phyloP scores from a whole-genome alignment of 164 flowering plant species.

The Magnolia sinica region DNA sequence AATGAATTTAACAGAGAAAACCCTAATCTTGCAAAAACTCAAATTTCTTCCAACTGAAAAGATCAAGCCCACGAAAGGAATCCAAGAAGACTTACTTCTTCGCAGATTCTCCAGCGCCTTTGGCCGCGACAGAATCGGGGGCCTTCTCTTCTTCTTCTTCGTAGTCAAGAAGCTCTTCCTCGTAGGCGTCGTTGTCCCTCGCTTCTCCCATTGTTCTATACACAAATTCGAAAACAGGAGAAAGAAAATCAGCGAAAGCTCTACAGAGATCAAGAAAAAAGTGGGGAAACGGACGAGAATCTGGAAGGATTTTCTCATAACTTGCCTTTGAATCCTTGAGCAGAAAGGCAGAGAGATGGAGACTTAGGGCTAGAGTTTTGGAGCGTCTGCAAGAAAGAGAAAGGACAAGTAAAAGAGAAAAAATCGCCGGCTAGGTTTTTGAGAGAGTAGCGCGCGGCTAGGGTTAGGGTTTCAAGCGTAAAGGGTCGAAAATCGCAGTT shows the following conservation, averaged over 20 bases:
- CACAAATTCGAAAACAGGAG: not conserved
- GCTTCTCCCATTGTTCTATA: slow-evolving; percentile 55
- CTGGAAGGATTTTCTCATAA: no score
- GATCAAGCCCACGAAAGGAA: not conserved
- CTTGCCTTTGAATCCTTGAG: not conserved
- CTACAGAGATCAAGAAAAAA: not conserved
- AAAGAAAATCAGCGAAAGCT: not conserved
- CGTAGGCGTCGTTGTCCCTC: slow-evolving; percentile 81
- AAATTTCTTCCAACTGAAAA: not conserved
- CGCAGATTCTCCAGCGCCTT: slow-evolving; percentile 67
- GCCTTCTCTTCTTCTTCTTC: slow-evolving; percentile 93
- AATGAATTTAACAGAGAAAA: not conserved
- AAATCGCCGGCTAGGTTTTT: not conserved
- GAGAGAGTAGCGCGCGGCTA: no score
- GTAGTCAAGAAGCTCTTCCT: slow-evolving; percentile 98
- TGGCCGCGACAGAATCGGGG: slow-evolving; percentile 56
- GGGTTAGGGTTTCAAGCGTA: not conserved
- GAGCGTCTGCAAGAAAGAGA: not conserved
- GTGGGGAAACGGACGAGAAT: not conserved
- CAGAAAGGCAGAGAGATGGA: not conserved
- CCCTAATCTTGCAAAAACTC: not conserved
- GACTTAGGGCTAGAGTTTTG: not conserved
- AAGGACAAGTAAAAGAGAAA: not conserved
- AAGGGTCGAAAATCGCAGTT: not conserved
- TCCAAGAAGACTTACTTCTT: slow-evolving; percentile 56